Evolutionary conservation across 768 basidiomycete species (phyloP), one percentile per base, ranked within the genome.

Genomic region (Coprinopsis strossmayeri): DNA sequence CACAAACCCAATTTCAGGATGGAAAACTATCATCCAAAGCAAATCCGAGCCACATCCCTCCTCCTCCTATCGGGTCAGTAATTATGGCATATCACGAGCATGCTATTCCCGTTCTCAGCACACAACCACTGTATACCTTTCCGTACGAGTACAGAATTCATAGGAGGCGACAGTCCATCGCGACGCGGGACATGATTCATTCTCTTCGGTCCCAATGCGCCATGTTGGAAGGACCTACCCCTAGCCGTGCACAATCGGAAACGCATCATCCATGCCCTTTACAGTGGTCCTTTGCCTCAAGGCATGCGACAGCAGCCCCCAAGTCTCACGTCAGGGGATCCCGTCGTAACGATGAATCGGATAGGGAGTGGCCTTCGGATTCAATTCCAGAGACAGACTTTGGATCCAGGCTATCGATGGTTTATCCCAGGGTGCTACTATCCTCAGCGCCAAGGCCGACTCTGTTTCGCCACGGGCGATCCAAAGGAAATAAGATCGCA

Each of bases 141-240:
- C 43, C 28, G 18, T 17, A 9, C 20, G 9, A 32, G 10, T 45
- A 32, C 43, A 3, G n/a, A 5, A 13, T 3, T 3, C 25, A 28
- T 4, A 20, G 18, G 21, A 27, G 30, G 27, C 18, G 48, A 21
- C n/a, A 27, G 11, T 51, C 50, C 10, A 51, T 51, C 25, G 35
- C 44, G 26, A 51, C 50, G 12, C 30, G 12, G 13, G 50, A 51
- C 25, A 51, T 51, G 50, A 51, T 51, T 25, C 40, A 32, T 26
- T 37, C 44, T 24, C 44, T 51, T 3, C 50, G 50, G 20, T 37
- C 45, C 9, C 50, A 51, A 27, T 45, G 43, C 25, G 50, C 50
- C 1, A 46, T 45, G 9, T 21, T 51, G 11, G 38, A 12, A n/a
- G 26, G 27, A 7, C 18, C 20, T 13, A 46, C 25, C 10, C 45